A percentile compares a stretch with the other conserved stretches of the same genome.
Evolutionary conservation across 2,329 filamentous ascomycete species (phyloP).

Genomic region (Cladosporium sp.): DNA sequence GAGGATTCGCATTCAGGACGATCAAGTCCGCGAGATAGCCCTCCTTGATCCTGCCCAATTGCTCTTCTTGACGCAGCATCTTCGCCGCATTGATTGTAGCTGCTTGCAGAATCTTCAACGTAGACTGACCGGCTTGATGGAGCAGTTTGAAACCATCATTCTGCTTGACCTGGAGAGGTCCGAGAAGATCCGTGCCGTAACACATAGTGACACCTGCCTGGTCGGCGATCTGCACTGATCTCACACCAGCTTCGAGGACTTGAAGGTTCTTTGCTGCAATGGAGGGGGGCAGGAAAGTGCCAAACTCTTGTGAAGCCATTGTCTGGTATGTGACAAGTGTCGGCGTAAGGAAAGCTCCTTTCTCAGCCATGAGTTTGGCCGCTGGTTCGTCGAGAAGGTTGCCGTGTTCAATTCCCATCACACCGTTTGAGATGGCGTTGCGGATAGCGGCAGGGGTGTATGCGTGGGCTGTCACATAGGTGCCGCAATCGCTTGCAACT

Average conservation of each 20-base stretch:
- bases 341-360: slow-evolving; percentile 49
- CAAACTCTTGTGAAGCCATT: slow-evolving; percentile 44
- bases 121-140: slow-evolving; percentile 39
- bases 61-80: slow-evolving; percentile 44
- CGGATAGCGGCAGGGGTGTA: slow-evolving; percentile 54
- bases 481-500: slow-evolving; percentile 47
- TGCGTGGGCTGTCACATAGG: slow-evolving; percentile 55
- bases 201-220: slow-evolving; percentile 54
- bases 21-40: slow-evolving; percentile 53
- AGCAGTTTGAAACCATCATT: slow-evolving; percentile 48
- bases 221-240: slow-evolving; percentile 45
- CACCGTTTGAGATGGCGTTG: slow-evolving; percentile 53
- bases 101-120: slow-evolving; percentile 45
- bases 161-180: slow-evolving; percentile 47
- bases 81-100: slow-evolving; percentile 52
- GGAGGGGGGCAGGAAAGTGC: slow-evolving; percentile 42
- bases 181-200: slow-evolving; percentile 54
- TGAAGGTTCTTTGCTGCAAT: slow-evolving; percentile 49
- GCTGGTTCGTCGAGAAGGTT: slow-evolving; percentile 58
- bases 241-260: slow-evolving; percentile 46
- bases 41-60: slow-evolving; percentile 48
- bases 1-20: slow-evolving; percentile 49
- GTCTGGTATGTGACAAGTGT: slow-evolving; percentile 51
- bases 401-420: slow-evolving; percentile 56
- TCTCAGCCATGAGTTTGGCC: slow-evolving; percentile 48